Evolutionary conservation across 2,329 filamentous ascomycete genomes (phyloP), one percentile per base, ranked within the genome.

Genomic region (Fusarium fracticaudum): DNA sequence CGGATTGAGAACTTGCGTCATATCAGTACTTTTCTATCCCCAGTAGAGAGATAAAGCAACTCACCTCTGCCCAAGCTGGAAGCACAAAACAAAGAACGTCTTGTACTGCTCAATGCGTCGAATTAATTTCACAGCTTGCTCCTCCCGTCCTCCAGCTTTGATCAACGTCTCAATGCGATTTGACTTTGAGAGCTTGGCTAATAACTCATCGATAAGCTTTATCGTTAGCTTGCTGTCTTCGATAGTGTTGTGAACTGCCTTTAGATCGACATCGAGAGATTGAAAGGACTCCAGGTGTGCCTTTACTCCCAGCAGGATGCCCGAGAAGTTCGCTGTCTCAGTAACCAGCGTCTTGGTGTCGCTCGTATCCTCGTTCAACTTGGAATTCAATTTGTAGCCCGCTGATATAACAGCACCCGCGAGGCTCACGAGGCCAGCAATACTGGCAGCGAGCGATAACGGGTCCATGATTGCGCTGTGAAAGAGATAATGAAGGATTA

Each of bases 161-260:
- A 45, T 33, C 17, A 63, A 33, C 26, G 7, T 63, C 20, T 57
- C 50, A 5, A 63, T 18, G 1, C 50, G 60, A 26, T 45, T 63
- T 0, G 60, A 40, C 22, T 17, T 31, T 2, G 50, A 58, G 0
- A 63, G 50, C 26, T 63, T 63, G 20, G 24, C 15, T 0, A 63
- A 4, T 0, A 63, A 18, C 17, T 58, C 22, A 29, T 57, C 33
- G 7, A 63, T 58, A 15, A 35, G 38, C 31, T 37, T 59, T 24
- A 59, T 44, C 18, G 55, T 59, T 37, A 54, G 13, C 20, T 18
- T 38, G 7, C 51, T 54, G 5, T 54, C 51, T 17, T 54, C 35
- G 0, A 54, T 22, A 0, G 35, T 38, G 2, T 22, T 38, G 0
- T 29, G 14, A 17, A 54, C 35, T 17, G 51, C 24, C 3, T 37